Base-by-base conservation (phyloP, 2,329 filamentous ascomycete species). In the Metarhizium album region DNA sequence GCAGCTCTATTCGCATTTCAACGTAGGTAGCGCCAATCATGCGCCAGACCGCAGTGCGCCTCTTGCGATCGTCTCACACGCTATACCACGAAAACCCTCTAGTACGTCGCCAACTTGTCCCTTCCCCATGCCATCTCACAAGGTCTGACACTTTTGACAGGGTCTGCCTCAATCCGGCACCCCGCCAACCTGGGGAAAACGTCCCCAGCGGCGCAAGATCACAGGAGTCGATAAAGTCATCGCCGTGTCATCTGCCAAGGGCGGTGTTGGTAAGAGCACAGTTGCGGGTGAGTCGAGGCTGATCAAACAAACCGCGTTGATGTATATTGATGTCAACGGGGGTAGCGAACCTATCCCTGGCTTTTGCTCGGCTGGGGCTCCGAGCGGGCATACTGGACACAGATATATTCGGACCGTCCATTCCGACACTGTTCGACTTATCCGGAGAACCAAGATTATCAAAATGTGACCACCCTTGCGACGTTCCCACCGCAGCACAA, bases 181-280 rank as follows among this genome's bases (percentile, higher is more conserved):
- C 2, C 69, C 71, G 4, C 70, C 71, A 2, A 67, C 55, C n/a
- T 73, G 71, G 69, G 82, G 87, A 49, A 87, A 88, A 23, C 76
- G 95, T 11, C 91, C 93, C 0, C 80, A 89, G 59, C 84, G 86
- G 61, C 80, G 88, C 57, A 83, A 80, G 59, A 95, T 98, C 58
- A 78, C 79, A 24, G 83, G 90, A 64, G 91, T 98, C 23, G 79
- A 82, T 57, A 95, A 95, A 65, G 83, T 96, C n/a, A 81, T 98
- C 53, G 90, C 90, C n/a, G 88, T 98, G 14, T 95, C 90, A 3
- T 97, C 90, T 1, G 93, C 93, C 14, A 98, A 98, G 64, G 93
- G 93, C 2, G 93, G 93, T n/a, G 93, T 98, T 0, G 93, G 93
- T 1, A 98, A 98, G 66, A 95, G 89, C 59, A 98, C 93, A 7